A percentile compares a stretch with the other conserved stretches of the same genome.
phyloP scores from a whole-genome alignment of 768 basidiomycete genomes.

The Amanita muscaria region DNA sequence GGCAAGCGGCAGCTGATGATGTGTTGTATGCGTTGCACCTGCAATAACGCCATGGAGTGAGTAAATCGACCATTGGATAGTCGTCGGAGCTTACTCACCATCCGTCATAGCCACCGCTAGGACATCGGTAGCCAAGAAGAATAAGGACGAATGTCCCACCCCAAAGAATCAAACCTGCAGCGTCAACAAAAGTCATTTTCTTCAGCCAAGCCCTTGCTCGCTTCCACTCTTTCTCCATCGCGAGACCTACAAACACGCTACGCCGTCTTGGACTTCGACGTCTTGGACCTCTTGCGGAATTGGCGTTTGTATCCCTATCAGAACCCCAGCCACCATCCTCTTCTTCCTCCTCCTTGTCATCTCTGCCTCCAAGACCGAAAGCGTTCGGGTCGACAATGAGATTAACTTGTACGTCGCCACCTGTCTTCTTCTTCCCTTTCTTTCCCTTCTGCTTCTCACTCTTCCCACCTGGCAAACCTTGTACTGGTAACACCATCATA shows the following conservation, averaged over 20 bases:
- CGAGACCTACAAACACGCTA: constrained; percentile 50
- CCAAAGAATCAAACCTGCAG: constrained; percentile 42
- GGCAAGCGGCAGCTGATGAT: constrained; percentile 52
- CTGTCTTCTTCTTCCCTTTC: constrained; percentile 26
- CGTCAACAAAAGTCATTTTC: constrained; percentile 44
- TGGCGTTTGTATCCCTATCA: constrained; percentile 18
- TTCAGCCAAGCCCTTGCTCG: constrained; percentile 43
- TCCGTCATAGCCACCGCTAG: constrained; percentile 50
- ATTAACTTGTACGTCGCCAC: constrained; percentile 60
- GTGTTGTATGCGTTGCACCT: constrained; percentile 72
- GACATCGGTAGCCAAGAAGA: constrained; percentile 53
- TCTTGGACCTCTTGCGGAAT: constrained; percentile 21
- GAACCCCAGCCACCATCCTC: constrained; percentile 28
- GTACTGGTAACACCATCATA: constrained; percentile 59
- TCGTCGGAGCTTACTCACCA: constrained; percentile 37
- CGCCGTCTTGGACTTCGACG: constrained; percentile 33
- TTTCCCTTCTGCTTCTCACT: constrained; percentile 29
- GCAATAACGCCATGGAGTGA: constrained; percentile 7
- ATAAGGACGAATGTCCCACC: constrained; percentile 51
- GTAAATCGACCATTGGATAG: neutral
- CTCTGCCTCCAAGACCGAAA: constrained; percentile 33
- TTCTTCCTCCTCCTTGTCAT: constrained; percentile 29
- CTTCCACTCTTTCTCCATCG: constrained; percentile 58
- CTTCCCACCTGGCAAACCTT: constrained; percentile 37
- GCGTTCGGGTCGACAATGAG: constrained; percentile 61